These are phyloP conservation scores for Ophiocordyceps robertsii DNA, from an alignment of 2,329 filamentous ascomycete genomes.

Conservation along the genomic window DNA sequence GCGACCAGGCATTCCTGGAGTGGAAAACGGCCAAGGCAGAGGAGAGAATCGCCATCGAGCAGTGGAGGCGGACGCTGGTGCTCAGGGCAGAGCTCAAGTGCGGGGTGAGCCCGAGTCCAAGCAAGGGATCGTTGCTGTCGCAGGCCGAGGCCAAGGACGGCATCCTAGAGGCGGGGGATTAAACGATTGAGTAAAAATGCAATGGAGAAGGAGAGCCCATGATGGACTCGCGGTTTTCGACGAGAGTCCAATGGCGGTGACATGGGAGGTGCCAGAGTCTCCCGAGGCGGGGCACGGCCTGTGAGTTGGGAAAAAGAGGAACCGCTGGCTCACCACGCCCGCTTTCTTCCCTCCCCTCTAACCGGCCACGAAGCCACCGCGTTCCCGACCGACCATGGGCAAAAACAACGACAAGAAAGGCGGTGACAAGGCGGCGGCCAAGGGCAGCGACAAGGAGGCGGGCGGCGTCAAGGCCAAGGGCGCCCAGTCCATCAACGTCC, in stretches of 20 bases:
- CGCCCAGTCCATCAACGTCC: constrained; percentile 57
- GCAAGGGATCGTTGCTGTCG: constrained; percentile 1
- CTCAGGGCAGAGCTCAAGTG: constrained; percentile 12
- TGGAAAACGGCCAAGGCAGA: constrained; percentile 24
- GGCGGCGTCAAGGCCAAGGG: constrained; percentile 31
- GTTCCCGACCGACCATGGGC: constrained; percentile 13
- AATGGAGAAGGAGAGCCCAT: too few relatives aligned
- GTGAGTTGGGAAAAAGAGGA: not conserved
- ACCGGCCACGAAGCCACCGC: too few relatives aligned
- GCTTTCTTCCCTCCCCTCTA: too few relatives aligned
- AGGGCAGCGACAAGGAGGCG: constrained; percentile 15
- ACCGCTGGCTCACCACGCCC: too few relatives aligned
- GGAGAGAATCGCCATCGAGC: constrained; percentile 13
- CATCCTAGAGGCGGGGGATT: not conserved
- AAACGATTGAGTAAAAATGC: not conserved
- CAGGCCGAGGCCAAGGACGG: not conserved
- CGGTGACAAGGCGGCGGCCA: constrained; percentile 20
- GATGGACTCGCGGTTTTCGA: too few relatives aligned
- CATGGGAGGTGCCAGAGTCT: not conserved
- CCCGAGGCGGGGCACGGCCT: not conserved
- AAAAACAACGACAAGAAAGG: constrained; percentile 28
- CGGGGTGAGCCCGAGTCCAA: constrained; percentile 1
- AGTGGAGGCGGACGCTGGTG: constrained; percentile 13
- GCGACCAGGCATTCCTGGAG: constrained; percentile 24
- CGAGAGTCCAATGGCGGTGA: not conserved